phyloP scores from a whole-genome alignment of 1,139 yeast species.

The Blastobotrys buckinghamii region DNA sequence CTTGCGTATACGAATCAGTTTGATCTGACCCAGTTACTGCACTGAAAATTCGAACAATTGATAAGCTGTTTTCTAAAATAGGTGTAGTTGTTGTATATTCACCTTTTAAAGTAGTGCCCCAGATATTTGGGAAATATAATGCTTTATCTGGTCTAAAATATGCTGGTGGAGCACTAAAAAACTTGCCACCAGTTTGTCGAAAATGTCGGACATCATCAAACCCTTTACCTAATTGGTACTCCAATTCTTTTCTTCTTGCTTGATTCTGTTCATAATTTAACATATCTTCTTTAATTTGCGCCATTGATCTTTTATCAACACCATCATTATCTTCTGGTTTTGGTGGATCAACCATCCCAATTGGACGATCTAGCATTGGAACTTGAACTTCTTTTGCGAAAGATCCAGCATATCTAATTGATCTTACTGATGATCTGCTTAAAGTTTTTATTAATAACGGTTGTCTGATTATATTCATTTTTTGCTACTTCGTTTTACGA shows the following conservation, averaged over 20 bases:
- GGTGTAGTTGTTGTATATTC: constrained; percentile 40
- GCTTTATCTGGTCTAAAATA: constrained; percentile 73
- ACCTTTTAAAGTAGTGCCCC: constrained; percentile 50
- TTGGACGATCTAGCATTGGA: constrained; percentile 32
- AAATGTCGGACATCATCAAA: constrained; percentile 78
- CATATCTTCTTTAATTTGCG: constrained; percentile 39
- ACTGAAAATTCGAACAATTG: constrained; percentile 58
- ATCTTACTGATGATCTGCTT: too few relatives aligned
- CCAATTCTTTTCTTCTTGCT: constrained; percentile 34
- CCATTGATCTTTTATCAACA: constrained; percentile 33
- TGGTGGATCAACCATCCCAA: constrained; percentile 42
- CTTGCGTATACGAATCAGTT: constrained; percentile 35
- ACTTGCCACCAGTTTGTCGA: constrained; percentile 74
- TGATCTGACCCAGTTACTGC: constrained; percentile 70
- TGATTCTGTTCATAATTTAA: constrained; percentile 41
- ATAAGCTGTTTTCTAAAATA: constrained; percentile 48
- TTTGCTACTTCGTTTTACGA: too few relatives aligned
- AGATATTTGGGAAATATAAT: constrained; percentile 77
- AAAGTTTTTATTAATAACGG: too few relatives aligned
- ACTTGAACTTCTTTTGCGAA: constrained; percentile 1
- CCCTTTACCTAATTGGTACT: constrained; percentile 77
- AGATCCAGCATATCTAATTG: background rate
- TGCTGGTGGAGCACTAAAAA: constrained; percentile 73
- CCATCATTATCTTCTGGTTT: constrained; percentile 33
- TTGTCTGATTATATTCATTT: too few relatives aligned